Conservation (phyloP, 2,329 filamentous ascomycete genomes). For the Penicillium rolfsii region DNA sequence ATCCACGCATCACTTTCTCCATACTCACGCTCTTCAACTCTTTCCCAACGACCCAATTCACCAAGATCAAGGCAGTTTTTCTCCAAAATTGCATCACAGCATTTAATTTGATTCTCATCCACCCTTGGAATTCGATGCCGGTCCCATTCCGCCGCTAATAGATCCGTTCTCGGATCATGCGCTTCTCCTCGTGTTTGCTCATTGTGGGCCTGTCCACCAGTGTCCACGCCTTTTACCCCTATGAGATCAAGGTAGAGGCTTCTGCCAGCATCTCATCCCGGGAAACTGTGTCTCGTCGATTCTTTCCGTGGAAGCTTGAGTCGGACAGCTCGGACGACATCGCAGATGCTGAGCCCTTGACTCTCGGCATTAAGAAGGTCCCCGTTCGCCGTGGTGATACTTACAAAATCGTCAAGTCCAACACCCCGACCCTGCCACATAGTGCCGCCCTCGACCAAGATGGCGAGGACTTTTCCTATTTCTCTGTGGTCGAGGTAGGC, state of each 20-base stretch:
- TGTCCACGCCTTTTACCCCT: slow-evolving; percentile 51
- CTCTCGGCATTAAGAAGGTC: slow-evolving; percentile 45
- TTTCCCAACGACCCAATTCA: not conserved
- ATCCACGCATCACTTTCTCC: not conserved
- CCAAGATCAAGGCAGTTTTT: not conserved
- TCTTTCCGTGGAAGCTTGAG: slow-evolving; percentile 37
- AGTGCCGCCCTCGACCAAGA: slow-evolving; percentile 58
- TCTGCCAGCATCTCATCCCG: slow-evolving; percentile 21
- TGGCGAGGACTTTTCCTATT: slow-evolving; percentile 59
- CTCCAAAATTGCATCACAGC: not conserved
- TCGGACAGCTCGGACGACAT: slow-evolving; percentile 23
- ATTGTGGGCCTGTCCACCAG: slow-evolving; percentile 37
- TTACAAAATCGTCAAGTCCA: slow-evolving; percentile 50
- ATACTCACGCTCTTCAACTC: not conserved
- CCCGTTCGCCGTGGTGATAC: slow-evolving; percentile 51
- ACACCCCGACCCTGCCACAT: slow-evolving; percentile 46
- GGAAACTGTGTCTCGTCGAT: slow-evolving; percentile 35
- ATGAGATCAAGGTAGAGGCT: slow-evolving; percentile 32
- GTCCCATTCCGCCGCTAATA: not conserved
- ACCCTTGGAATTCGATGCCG: not conserved
- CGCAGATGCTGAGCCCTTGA: slow-evolving; percentile 28
- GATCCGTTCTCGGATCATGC: slow-evolving; percentile 37
- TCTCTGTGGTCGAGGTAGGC: slow-evolving; percentile 55
- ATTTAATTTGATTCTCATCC: not conserved
- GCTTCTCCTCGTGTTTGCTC: slow-evolving; percentile 42